Evolutionary conservation across 768 basidiomycete genomes (phyloP).

Genomic region (Leccinum barrowsii): DNA sequence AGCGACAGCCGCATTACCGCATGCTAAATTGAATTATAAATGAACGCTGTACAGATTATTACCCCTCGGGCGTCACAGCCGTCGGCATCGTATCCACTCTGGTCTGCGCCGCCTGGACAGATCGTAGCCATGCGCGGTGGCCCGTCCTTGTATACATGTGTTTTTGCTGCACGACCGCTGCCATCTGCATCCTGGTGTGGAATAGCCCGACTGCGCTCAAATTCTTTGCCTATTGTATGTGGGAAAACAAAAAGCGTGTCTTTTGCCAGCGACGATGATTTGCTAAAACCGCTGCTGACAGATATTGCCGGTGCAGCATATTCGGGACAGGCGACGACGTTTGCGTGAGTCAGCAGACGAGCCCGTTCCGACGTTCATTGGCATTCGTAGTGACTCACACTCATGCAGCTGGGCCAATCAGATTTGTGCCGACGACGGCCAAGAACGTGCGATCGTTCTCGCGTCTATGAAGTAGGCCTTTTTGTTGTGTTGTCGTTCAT

Average conservation of each 20-base stretch:
- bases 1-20: background rate
- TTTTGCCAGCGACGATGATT: background rate
- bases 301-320: conserved; percentile 65
- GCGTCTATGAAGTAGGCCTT: conserved; percentile 67
- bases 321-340: conserved; percentile 73
- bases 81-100: conserved; percentile 63
- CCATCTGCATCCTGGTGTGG: conserved; percentile 61
- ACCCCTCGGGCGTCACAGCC: conserved; percentile 63
- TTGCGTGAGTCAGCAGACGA: conserved; percentile 46
- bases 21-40: background rate
- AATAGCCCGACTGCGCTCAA: conserved; percentile 56
- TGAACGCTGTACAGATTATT: conserved; percentile 39
- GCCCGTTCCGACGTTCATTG: background rate
- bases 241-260: background rate
- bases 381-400: background rate
- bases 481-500: background rate
- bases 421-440: conserved; percentile 65
- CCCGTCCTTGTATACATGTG: conserved; percentile 65
- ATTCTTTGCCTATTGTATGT: conserved; percentile 72
- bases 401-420: conserved; percentile 70
- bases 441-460: conserved; percentile 65
- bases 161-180: conserved; percentile 48
- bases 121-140: conserved; percentile 54
- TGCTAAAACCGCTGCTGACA: conserved; percentile 15
- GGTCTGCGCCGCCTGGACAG: conserved; percentile 62